Evolutionary conservation across 2,329 filamentous ascomycete genomes (phyloP).

Genomic region (Nemania abortiva): DNA sequence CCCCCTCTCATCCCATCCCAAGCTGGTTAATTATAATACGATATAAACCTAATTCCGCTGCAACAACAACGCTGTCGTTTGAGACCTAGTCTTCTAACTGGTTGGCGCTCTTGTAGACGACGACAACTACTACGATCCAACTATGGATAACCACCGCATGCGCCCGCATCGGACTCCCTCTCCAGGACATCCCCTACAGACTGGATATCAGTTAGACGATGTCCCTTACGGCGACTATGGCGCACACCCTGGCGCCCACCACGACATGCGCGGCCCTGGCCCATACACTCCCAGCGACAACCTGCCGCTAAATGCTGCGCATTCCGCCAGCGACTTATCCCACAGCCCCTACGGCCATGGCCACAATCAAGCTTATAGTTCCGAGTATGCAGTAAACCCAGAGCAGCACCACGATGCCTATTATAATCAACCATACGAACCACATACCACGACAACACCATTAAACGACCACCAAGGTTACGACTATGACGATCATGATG

Average conservation of each 20-base stretch:
- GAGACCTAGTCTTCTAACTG: slow-evolving; percentile 18
- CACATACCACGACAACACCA: slow-evolving; percentile 67
- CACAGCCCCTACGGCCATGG: slow-evolving; percentile 59
- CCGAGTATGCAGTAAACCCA: slow-evolving; percentile 82
- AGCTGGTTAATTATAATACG: not conserved
- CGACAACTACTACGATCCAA: slow-evolving; percentile 71
- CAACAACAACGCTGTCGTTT: not conserved
- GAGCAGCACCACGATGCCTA: slow-evolving; percentile 90
- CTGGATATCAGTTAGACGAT: slow-evolving; percentile 86
- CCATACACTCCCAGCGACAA: slow-evolving; percentile 76
- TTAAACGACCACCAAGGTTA: slow-evolving; percentile 73
- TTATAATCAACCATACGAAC: slow-evolving; percentile 85
- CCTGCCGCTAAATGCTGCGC: slow-evolving; percentile 84
- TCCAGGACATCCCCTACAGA: slow-evolving; percentile 77
- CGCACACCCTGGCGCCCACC: slow-evolving; percentile 56
- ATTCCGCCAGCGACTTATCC: slow-evolving; percentile 65
- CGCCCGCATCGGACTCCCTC: slow-evolving; percentile 76
- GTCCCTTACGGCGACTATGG: slow-evolving; percentile 70
- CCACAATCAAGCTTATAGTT: slow-evolving; percentile 62
- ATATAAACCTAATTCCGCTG: slow-evolving; percentile 9
- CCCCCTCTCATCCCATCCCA: slow-evolving; percentile 4
- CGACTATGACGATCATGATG: slow-evolving; percentile 78
- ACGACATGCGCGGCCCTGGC: slow-evolving; percentile 76
- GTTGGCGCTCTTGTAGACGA: slow-evolving; percentile 58
- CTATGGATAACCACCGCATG: slow-evolving; percentile 64